phyloP scores from a whole-genome alignment of 306 rosid species.

The Ochetophila trinervis region DNA sequence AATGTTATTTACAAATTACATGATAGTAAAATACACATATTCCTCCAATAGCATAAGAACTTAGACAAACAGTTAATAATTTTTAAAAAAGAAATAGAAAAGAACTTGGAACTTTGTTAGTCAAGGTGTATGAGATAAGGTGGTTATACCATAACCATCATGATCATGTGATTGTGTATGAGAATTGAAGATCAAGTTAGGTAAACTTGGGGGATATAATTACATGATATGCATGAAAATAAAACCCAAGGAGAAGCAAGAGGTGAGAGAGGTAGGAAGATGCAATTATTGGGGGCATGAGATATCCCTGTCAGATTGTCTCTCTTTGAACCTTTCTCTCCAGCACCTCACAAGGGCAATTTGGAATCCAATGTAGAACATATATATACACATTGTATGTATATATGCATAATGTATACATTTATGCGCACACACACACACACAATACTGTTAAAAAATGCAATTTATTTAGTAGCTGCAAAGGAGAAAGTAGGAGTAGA shows the following conservation, averaged over 20 bases:
- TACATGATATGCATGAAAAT: neutral
- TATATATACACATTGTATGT: neutral
- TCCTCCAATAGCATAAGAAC: neutral
- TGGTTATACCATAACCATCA: constrained; percentile 6
- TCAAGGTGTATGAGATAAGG: constrained; percentile 12
- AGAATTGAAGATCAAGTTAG: constrained; percentile 23
- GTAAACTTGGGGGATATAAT: neutral
- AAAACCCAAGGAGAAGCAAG: neutral
- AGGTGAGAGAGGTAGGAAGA: constrained; percentile 10
- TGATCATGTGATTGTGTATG: constrained; percentile 5
- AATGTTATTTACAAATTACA: too few relatives aligned
- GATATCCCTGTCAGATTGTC: constrained; percentile 29
- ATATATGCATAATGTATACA: neutral
- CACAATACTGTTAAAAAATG: too few relatives aligned
- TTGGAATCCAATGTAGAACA: constrained; percentile 46
- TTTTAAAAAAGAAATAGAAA: neutral
- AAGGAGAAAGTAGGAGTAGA: neutral
- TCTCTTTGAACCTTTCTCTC: constrained; percentile 23
- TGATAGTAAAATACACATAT: neutral
- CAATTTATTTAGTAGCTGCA: neutral
- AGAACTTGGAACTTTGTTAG: neutral
- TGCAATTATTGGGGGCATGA: constrained; percentile 40
- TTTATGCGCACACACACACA: too few relatives aligned
- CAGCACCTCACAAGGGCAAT: constrained; percentile 26
- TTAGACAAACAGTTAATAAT: neutral